These are phyloP conservation scores for Trifolium subterraneum DNA, from an alignment of 306 rosid species.

Conservation along the genomic window DNA sequence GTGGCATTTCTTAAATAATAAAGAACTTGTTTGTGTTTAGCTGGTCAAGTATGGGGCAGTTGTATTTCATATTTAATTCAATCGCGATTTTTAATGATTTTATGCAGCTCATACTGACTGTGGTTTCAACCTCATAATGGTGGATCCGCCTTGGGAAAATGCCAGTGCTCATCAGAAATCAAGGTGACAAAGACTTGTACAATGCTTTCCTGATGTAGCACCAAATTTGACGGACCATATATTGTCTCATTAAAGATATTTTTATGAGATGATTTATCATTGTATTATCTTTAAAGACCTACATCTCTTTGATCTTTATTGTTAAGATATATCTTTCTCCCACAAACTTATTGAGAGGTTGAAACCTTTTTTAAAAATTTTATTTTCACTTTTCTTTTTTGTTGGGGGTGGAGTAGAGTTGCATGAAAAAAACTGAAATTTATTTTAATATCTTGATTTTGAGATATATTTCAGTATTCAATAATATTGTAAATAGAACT, in stretches of 20 bases:
- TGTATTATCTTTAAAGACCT: slow-evolving; percentile 4
- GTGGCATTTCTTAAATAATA: slow-evolving; percentile 17
- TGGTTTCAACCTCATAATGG: slow-evolving; percentile 80
- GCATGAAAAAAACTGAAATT: not conserved
- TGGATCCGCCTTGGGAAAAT: slow-evolving; percentile 99
- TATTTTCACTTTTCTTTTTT: not conserved
- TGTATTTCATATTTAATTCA: slow-evolving; percentile 3
- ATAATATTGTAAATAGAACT: slow-evolving; percentile 15
- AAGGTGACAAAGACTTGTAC: slow-evolving; percentile 49
- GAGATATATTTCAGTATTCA: slow-evolving; percentile 10
- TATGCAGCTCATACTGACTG: slow-evolving; percentile 58
- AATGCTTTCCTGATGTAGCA: slow-evolving; percentile 4
- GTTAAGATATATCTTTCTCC: slow-evolving; percentile 24
- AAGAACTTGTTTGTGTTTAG: slow-evolving; percentile 13
- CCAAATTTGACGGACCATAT: not conserved
- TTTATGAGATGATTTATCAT: not conserved
- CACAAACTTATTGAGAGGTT: slow-evolving; percentile 8
- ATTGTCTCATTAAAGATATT: slow-evolving; percentile 1
- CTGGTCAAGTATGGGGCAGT: not conserved
- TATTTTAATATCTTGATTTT: not conserved
- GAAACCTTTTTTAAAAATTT: not conserved
- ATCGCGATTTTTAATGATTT: slow-evolving; percentile 6
- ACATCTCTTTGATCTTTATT: slow-evolving; percentile 22
- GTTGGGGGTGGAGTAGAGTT: not conserved
- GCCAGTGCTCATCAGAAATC: slow-evolving; percentile 87